Evolutionary conservation across 2,329 filamentous ascomycete species (phyloP).

Genomic region (Fusarium mangiferae): DNA sequence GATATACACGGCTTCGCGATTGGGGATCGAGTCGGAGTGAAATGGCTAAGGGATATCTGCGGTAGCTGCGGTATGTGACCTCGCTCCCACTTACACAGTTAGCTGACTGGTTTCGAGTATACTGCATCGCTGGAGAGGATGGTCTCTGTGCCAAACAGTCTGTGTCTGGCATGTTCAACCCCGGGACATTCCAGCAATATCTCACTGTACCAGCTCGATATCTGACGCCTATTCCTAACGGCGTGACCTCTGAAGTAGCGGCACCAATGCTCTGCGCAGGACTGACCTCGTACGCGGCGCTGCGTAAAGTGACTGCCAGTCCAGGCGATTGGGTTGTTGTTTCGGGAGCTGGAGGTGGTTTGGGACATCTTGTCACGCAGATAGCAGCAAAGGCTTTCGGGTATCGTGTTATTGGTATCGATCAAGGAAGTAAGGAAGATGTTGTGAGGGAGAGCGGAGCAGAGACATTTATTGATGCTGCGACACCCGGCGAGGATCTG

Average conservation of each 20-base stretch:
- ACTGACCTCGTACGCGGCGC: background rate
- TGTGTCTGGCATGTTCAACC: background rate
- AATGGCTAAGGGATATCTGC: background rate
- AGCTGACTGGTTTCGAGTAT: background rate
- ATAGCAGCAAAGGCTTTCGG: background rate
- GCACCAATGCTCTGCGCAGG: background rate
- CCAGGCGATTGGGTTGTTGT: background rate
- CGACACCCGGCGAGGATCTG: rapidly evolving
- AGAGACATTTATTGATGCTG: background rate
- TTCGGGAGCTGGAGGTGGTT: background rate
- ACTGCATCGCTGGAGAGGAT: background rate
- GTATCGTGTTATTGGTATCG: background rate
- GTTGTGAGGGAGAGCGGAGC: background rate
- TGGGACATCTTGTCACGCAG: background rate
- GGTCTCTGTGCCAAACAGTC: background rate
- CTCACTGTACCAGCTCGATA: background rate
- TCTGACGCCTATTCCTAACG: rapidly evolving
- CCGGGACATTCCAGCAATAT: background rate
- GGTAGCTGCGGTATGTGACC: background rate
- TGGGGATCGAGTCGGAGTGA: background rate
- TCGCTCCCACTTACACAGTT: rapidly evolving
- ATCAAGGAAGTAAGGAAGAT: background rate
- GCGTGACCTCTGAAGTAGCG: background rate
- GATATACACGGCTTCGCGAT: background rate
- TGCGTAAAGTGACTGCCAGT: background rate